Conservation (phyloP, 257 asterid species). For the Solanum paucissectum region DNA sequence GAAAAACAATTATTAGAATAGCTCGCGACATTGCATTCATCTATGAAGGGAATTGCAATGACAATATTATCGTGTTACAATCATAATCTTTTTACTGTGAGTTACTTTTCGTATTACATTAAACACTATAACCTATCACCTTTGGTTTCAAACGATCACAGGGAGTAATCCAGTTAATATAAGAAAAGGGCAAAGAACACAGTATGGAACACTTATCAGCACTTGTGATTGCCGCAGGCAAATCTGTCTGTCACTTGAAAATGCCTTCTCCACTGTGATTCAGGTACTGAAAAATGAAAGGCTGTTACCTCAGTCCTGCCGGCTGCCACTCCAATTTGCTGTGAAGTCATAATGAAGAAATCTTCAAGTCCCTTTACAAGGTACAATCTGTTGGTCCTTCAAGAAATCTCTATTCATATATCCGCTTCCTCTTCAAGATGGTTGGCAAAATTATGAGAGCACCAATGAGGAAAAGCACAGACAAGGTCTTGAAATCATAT, state of each 20-base stretch:
- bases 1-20: background rate
- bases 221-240: background rate
- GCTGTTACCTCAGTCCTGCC: background rate
- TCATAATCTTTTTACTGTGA: background rate
- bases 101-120: background rate
- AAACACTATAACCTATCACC: background rate
- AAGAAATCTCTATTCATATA: constrained; percentile 37
- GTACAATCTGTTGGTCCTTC: background rate
- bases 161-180: background rate
- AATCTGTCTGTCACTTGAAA: background rate
- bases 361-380: background rate
- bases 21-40: background rate
- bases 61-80: background rate
- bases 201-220: background rate
- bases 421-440: constrained; percentile 62
- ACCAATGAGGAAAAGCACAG: constrained; percentile 76
- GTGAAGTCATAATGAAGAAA: background rate
- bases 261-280: background rate
- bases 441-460: constrained; percentile 55
- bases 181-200: background rate
- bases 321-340: background rate
- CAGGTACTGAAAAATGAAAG: background rate
- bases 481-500: constrained; percentile 66
- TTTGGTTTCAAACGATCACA: background rate
- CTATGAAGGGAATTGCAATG: background rate